Evolutionary conservation across 495 filamentous ascomycete genomes (phyloP).

Genomic region (Neurospora sp.): DNA sequence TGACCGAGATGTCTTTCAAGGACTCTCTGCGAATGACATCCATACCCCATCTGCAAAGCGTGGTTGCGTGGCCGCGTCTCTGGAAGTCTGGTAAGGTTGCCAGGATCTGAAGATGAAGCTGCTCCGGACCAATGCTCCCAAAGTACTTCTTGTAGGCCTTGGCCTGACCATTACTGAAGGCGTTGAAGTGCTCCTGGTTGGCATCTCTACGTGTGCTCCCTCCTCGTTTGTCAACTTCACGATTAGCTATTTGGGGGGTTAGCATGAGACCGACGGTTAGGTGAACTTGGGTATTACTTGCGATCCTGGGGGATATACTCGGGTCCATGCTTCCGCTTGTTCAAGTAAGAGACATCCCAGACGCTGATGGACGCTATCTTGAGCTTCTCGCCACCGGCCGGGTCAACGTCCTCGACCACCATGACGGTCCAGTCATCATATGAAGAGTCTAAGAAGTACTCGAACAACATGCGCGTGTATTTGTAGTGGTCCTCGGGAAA

Average conservation of each 20-base stretch:
- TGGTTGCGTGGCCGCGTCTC: slow-evolving; percentile 22
- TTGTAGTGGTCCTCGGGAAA: slow-evolving; percentile 26
- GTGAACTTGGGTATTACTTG: slow-evolving; percentile 10
- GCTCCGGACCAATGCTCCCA: slow-evolving; percentile 16
- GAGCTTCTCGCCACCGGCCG: slow-evolving; percentile 1
- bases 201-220: slow-evolving; percentile 20
- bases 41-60: slow-evolving; percentile 25
- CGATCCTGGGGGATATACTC: slow-evolving; percentile 22
- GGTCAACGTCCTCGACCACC: slow-evolving; percentile 23
- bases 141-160: slow-evolving; percentile 19
- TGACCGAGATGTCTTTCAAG: slow-evolving; percentile 20
- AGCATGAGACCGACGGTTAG: neutral
- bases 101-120: slow-evolving; percentile 28
- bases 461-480: slow-evolving; percentile 24
- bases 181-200: slow-evolving; percentile 22
- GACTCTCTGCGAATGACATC: slow-evolving; percentile 11
- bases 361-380: slow-evolving; percentile 23
- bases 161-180: slow-evolving; percentile 19
- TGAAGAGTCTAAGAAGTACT: slow-evolving; percentile 22
- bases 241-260: neutral
- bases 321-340: slow-evolving; percentile 20
- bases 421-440: slow-evolving; percentile 28
- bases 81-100: slow-evolving; percentile 23
- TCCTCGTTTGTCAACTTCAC: slow-evolving; percentile 14
- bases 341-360: slow-evolving; percentile 25